These are phyloP conservation scores for Taiwanofungus camphoratus DNA, from an alignment of 1,284 basidiomycete genomes.

Conservation along the genomic window DNA sequence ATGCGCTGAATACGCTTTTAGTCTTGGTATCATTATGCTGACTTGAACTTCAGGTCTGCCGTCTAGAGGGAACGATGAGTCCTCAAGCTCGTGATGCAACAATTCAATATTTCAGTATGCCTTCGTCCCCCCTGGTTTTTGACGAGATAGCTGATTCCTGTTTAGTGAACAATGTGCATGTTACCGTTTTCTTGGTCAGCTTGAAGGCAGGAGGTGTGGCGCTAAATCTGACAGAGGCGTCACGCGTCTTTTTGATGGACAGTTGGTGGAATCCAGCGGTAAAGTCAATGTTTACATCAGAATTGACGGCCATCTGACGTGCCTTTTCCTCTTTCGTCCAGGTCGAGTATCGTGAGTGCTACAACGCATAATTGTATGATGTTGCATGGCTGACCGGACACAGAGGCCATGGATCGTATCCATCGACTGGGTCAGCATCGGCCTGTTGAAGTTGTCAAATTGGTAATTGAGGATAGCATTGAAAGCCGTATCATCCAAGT, in stretches of 20 bases:
- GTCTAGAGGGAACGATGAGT: slow-evolving; percentile 95
- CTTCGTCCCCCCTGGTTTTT: not conserved
- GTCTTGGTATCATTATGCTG: not conserved
- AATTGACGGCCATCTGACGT: slow-evolving; percentile 4
- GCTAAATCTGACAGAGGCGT: slow-evolving; percentile 89
- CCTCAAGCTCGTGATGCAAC: slow-evolving; percentile 94
- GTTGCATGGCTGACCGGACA: slow-evolving; percentile 15
- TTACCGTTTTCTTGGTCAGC: slow-evolving; percentile 94
- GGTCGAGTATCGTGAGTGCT: slow-evolving; percentile 64
- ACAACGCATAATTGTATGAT: slow-evolving; percentile 1
- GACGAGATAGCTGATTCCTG: slow-evolving; percentile 2
- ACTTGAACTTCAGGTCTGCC: slow-evolving; percentile 66
- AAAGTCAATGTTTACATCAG: slow-evolving; percentile 20
- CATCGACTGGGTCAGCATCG: slow-evolving; percentile 89
- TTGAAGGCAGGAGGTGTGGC: slow-evolving; percentile 97
- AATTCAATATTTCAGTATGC: slow-evolving; percentile 88
- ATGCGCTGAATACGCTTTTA: not conserved
- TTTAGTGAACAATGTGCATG: slow-evolving; percentile 85
- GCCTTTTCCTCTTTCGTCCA: slow-evolving; percentile 16
- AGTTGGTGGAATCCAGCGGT: slow-evolving; percentile 92
- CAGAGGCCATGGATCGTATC: slow-evolving; percentile 97
- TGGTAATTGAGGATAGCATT: slow-evolving; percentile 95
- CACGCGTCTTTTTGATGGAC: slow-evolving; percentile 88
- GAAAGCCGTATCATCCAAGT: slow-evolving; percentile 89
- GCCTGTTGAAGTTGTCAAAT: slow-evolving; percentile 89